Conservation (phyloP, 83 land plant species). For the Larix sibirica region DNA sequence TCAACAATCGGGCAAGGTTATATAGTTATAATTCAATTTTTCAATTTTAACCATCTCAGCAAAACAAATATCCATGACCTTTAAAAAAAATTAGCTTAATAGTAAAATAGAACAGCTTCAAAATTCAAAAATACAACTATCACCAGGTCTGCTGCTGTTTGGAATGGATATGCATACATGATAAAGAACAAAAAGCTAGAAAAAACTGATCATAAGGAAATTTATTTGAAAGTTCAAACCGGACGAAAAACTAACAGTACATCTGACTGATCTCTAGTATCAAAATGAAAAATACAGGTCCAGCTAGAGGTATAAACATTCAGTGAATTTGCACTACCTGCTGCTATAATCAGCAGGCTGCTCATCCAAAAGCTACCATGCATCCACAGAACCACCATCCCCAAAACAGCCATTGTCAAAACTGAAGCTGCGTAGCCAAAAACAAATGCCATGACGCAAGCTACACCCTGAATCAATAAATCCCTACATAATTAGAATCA, state of each 20-base stretch:
- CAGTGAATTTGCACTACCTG: slow-evolving; percentile 50
- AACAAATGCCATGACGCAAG: slow-evolving; percentile 52
- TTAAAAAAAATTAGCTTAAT: background rate
- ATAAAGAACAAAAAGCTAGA: background rate
- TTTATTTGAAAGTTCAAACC: background rate
- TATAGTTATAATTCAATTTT: background rate
- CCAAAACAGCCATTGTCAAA: slow-evolving; percentile 35
- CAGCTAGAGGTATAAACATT: background rate
- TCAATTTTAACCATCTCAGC: background rate
- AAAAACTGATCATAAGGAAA: background rate
- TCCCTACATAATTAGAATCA: background rate
- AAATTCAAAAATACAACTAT: background rate
- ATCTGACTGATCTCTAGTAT: background rate
- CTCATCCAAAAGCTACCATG: slow-evolving; percentile 99
- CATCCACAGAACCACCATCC: slow-evolving; percentile 61
- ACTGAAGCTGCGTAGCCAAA: slow-evolving; percentile 63
- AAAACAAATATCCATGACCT: background rate
- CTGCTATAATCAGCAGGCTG: slow-evolving; percentile 48
- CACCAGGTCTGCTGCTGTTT: background rate
- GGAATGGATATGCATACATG: background rate
- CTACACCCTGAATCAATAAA: slow-evolving; percentile 48
- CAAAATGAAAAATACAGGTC: background rate
- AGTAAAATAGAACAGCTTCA: background rate
- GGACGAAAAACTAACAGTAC: background rate
- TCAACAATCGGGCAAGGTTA: slow-evolving; percentile 1